Conservation (phyloP, 1,139 yeast genomes). For the Sugiyamaella neomexicana region DNA sequence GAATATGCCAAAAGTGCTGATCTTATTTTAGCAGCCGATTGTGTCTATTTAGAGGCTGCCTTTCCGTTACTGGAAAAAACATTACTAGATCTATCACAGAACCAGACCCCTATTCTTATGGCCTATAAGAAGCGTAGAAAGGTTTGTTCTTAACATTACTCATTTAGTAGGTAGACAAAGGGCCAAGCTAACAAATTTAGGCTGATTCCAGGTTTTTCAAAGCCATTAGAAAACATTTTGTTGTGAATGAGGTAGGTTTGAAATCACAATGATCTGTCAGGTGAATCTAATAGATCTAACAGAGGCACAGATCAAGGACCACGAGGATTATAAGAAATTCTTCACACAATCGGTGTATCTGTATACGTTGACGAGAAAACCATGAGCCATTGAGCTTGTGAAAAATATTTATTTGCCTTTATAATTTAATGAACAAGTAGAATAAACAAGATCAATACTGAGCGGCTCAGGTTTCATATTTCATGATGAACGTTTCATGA, state of each 20-base stretch:
- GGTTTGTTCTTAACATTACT: constrained; percentile 29
- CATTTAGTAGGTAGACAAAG: too few species aligned
- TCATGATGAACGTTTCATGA: too few species aligned
- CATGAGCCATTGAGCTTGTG: background rate
- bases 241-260: constrained; percentile 38
- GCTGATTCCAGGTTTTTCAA: constrained; percentile 54
- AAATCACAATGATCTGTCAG: background rate
- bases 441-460: background rate
- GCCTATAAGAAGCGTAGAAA: constrained; percentile 54
- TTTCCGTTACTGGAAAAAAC: constrained; percentile 54
- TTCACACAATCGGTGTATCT: constrained; percentile 45
- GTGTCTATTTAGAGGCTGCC: constrained; percentile 55
- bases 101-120: constrained; percentile 49
- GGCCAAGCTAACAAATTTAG: constrained; percentile 24
- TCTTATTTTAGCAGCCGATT: constrained; percentile 56
- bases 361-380: constrained; percentile 42
- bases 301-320: constrained; percentile 38
- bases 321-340: constrained; percentile 42
- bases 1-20: constrained; percentile 44
- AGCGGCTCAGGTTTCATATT: too few species aligned
- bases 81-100: constrained; percentile 46
- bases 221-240: constrained; percentile 43
- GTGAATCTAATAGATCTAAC: background rate
- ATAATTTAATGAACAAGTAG: background rate
- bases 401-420: background rate